These are phyloP conservation scores for Eutrema japonicum DNA, from an alignment of 345 rosid genomes.

Conservation along the genomic window DNA sequence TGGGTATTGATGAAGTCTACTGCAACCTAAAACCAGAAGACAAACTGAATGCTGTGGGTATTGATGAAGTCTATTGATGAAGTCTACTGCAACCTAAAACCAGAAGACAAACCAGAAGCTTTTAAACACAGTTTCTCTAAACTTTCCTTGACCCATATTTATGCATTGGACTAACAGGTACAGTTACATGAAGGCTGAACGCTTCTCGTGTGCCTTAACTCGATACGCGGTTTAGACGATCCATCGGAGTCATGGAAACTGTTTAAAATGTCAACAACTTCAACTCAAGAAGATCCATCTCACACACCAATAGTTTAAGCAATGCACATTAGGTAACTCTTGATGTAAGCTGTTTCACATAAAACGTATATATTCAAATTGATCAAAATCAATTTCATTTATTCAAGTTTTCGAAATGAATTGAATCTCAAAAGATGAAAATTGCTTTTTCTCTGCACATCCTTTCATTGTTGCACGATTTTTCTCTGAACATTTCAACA, in stretches of 20 bases:
- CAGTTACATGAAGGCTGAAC: constrained; percentile 92
- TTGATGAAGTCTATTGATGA: constrained; percentile 74
- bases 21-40: constrained; percentile 89
- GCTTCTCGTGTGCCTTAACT: constrained; percentile 83
- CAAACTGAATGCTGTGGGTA: constrained; percentile 78
- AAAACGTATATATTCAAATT: background rate
- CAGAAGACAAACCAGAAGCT: constrained; percentile 91
- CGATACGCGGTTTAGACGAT: constrained; percentile 66
- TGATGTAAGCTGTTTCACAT: background rate
- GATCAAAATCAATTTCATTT: too few relatives aligned
- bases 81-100: constrained; percentile 74
- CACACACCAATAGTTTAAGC: background rate
- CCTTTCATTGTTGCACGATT: background rate
- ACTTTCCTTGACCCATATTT: background rate
- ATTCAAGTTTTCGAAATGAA: background rate
- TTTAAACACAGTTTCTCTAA: background rate
- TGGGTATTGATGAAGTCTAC: constrained; percentile 73
- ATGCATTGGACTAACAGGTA: constrained; percentile 51
- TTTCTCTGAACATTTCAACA: constrained; percentile 12
- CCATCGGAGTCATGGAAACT: constrained; percentile 74
- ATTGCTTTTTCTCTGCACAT: background rate
- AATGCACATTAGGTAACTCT: constrained; percentile 1
- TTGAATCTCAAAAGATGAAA: background rate
- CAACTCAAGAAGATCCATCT: constrained; percentile 2
- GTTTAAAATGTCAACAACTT: background rate